phyloP scores from a whole-genome alignment of 345 rosid genomes.

The Salix caprea region DNA sequence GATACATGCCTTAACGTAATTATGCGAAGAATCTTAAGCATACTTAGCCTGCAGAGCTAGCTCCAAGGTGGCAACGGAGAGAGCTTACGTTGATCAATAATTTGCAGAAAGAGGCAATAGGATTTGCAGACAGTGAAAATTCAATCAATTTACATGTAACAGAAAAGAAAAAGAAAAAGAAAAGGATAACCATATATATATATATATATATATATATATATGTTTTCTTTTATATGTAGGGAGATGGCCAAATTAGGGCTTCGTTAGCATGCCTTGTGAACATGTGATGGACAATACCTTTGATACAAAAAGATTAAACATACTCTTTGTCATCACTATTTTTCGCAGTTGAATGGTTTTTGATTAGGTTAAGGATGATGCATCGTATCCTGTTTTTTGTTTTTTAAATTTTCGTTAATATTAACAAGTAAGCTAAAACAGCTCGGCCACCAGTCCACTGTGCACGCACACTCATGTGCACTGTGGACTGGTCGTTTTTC shows the following conservation, averaged over 20 bases:
- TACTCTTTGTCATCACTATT: neutral
- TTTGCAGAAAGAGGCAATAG: neutral
- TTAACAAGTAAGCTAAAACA: no score
- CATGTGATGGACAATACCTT: no score
- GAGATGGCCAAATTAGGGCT: neutral
- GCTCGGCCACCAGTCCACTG: no score
- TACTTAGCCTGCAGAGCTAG: neutral
- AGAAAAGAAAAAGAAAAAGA: neutral
- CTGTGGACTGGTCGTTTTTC: no score
- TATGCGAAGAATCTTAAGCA: slow-evolving; percentile 3
- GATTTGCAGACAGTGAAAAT: neutral
- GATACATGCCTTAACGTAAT: neutral
- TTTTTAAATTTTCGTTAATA: no score
- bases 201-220: no score
- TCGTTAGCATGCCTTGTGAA: neutral
- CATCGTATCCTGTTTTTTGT: no score
- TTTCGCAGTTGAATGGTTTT: neutral
- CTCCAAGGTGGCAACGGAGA: neutral
- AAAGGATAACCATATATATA: neutral
- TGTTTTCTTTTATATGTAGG: no score
- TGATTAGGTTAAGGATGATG: no score
- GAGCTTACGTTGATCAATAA: no score
- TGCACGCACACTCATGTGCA: no score
- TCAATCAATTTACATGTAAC: neutral
- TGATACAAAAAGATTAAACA: no score